phyloP scores from a whole-genome alignment of 1,284 basidiomycete genomes.

The Moniliophthora roreri region DNA sequence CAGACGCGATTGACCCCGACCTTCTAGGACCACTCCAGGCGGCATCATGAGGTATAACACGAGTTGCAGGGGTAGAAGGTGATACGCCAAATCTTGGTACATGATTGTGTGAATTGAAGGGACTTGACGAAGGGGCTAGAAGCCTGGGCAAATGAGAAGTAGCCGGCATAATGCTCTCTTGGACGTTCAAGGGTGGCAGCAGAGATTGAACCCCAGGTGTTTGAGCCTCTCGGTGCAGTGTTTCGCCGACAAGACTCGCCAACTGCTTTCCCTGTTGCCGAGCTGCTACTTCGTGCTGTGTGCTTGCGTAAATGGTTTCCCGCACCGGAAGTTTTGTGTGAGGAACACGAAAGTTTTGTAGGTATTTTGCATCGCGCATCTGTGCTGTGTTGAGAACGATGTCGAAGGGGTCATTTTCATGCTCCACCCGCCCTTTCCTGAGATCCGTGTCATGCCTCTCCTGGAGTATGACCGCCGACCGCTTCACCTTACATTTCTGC shows the following conservation, averaged over 20 bases:
- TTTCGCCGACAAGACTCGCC: background rate
- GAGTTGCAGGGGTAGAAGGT: too few relatives aligned
- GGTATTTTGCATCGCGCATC: slow-evolving; percentile 8
- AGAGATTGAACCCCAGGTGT: too few relatives aligned
- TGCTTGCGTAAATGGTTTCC: background rate
- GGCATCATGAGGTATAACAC: too few relatives aligned
- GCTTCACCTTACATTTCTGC: background rate
- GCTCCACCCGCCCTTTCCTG: background rate
- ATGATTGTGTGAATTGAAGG: too few relatives aligned
- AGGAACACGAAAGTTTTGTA: background rate
- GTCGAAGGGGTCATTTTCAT: background rate
- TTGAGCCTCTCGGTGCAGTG: too few relatives aligned
- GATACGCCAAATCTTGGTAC: too few relatives aligned
- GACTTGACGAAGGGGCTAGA: too few relatives aligned
- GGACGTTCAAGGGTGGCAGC: too few relatives aligned
- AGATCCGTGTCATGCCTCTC: background rate
- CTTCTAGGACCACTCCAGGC: too few relatives aligned
- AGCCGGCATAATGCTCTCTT: too few relatives aligned
- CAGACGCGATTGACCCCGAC: too few relatives aligned
- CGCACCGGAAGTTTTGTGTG: background rate
- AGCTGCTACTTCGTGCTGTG: background rate
- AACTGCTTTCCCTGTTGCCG: background rate
- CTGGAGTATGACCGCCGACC: background rate
- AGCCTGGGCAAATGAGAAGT: too few relatives aligned
- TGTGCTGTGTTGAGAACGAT: slow-evolving; percentile 8